Percentiles rank a stretch among this genome's conserved stretches.
Evolutionary conservation across 2,329 filamentous ascomycete species (phyloP).

Genomic region (Fusarium clavum): DNA sequence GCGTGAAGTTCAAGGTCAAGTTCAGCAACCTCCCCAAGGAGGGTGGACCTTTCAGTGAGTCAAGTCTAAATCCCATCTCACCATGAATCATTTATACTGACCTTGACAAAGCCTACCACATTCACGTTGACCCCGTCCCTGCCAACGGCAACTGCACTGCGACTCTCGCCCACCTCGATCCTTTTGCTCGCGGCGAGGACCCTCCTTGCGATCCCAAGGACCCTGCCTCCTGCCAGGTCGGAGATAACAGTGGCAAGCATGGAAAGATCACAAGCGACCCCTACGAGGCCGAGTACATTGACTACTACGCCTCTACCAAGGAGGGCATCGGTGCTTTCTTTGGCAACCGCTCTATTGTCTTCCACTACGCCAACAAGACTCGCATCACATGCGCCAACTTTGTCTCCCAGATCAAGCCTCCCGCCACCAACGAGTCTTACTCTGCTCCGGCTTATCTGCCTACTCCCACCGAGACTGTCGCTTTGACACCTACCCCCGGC

Average conservation of each 20-base stretch:
- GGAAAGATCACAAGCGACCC: constrained; percentile 67
- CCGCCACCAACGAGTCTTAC: constrained; percentile 29
- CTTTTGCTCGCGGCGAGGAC: constrained; percentile 72
- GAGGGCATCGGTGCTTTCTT: constrained; percentile 67
- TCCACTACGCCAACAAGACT: constrained; percentile 73
- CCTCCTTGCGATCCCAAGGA: constrained; percentile 67
- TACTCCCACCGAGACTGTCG: constrained; percentile 36
- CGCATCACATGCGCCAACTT: constrained; percentile 76
- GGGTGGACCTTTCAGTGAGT: constrained; percentile 71
- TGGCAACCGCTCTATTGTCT: constrained; percentile 71
- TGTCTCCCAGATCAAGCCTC: constrained; percentile 38
- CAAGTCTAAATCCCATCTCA: neutral
- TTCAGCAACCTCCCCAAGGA: constrained; percentile 69
- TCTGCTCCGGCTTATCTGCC: constrained; percentile 35
- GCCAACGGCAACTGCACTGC: constrained; percentile 76
- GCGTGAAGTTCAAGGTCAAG: constrained; percentile 65
- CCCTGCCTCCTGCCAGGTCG: constrained; percentile 77
- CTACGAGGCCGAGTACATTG: constrained; percentile 63
- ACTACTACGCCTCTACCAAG: constrained; percentile 68
- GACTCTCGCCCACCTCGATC: constrained; percentile 77
- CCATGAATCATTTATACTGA: constrained; percentile 15
- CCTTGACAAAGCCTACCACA: constrained; percentile 70
- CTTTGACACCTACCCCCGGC: constrained; percentile 24
- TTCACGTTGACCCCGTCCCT: constrained; percentile 75
- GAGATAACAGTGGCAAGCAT: constrained; percentile 81